phyloP scores from a whole-genome alignment of 2,329 filamentous ascomycete species.

The Blastomyces percursus region DNA sequence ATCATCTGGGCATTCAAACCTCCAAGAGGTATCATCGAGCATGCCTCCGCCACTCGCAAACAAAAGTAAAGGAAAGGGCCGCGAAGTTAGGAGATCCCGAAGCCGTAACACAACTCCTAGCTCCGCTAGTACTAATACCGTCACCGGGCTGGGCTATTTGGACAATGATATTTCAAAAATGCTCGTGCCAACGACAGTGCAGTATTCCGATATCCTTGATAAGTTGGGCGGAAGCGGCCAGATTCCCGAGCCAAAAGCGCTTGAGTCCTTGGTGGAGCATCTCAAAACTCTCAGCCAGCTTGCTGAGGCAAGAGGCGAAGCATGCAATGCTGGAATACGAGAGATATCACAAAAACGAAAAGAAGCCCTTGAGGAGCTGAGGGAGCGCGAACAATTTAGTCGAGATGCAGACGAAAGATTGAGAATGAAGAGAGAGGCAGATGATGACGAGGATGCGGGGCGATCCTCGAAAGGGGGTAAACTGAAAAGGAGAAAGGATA shows the following conservation, averaged over 20 bases:
- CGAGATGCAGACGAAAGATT: constrained; percentile 41
- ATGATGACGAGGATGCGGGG: constrained; percentile 35
- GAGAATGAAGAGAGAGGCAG: constrained; percentile 35
- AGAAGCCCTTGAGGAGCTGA: constrained; percentile 43
- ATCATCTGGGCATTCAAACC: not conserved
- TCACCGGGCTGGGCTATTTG: constrained; percentile 40
- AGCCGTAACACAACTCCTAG: constrained; percentile 55
- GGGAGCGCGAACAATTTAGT: constrained; percentile 38
- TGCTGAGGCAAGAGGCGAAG: constrained; percentile 46
- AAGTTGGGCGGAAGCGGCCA: constrained; percentile 39
- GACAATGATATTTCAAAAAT: constrained; percentile 42
- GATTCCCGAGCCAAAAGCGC: constrained; percentile 38
- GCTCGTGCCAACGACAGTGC: constrained; percentile 38
- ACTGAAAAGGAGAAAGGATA: constrained; percentile 68
- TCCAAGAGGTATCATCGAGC: constrained; percentile 2
- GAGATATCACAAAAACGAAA: constrained; percentile 49
- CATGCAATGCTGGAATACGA: constrained; percentile 49
- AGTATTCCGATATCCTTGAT: constrained; percentile 50
- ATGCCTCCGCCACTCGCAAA: constrained; percentile 35
- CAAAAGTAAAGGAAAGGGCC: constrained; percentile 44
- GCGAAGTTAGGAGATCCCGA: constrained; percentile 43
- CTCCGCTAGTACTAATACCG: constrained; percentile 40
- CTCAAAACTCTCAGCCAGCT: constrained; percentile 47
- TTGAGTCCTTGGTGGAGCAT: constrained; percentile 42
- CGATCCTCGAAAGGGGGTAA: constrained; percentile 48